phyloP scores from a whole-genome alignment of 164 flowering plant species.

The Tetrastigma voinierianum region DNA sequence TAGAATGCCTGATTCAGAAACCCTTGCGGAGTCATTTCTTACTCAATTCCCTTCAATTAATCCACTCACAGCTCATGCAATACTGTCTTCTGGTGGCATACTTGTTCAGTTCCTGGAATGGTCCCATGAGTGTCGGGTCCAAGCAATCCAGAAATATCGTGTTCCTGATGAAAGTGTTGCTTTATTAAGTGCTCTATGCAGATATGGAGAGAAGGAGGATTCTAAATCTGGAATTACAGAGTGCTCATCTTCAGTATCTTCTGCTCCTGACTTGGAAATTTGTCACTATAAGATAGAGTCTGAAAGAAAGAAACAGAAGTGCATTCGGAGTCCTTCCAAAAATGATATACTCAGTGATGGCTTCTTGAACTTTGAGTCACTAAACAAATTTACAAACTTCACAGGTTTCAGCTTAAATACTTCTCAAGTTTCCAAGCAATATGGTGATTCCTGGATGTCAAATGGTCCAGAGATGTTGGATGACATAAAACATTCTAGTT shows the following conservation, averaged over 20 bases:
- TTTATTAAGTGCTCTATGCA: conserved; percentile 62
- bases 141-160: conserved; percentile 43
- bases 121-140: conserved; percentile 47
- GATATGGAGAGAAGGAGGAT: conserved; percentile 80
- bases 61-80: conserved; percentile 88
- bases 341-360: conserved; percentile 26
- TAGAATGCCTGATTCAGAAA: conserved; percentile 82
- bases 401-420: conserved; percentile 19
- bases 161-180: conserved; percentile 69
- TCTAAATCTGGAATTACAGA: conserved; percentile 89
- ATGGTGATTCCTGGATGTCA: conserved; percentile 18
- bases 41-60: conserved; percentile 85
- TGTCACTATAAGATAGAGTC: conserved; percentile 30
- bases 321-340: conserved; percentile 20
- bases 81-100: conserved; percentile 59
- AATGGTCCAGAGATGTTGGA: conserved; percentile 16
- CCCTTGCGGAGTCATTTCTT: conserved; percentile 88
- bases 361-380: conserved; percentile 19
- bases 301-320: conserved; percentile 42
- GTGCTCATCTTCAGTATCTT: conserved; percentile 79
- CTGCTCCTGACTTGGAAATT: conserved; percentile 62
- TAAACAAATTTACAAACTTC: conserved; percentile 22
- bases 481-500: conserved; percentile 6
- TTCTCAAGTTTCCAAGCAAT: conserved; percentile 15
- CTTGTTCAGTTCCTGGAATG: conserved; percentile 61